phyloP scores from a whole-genome alignment of 352 stramenopile species.

The Pilasporangium apinafurcum region DNA sequence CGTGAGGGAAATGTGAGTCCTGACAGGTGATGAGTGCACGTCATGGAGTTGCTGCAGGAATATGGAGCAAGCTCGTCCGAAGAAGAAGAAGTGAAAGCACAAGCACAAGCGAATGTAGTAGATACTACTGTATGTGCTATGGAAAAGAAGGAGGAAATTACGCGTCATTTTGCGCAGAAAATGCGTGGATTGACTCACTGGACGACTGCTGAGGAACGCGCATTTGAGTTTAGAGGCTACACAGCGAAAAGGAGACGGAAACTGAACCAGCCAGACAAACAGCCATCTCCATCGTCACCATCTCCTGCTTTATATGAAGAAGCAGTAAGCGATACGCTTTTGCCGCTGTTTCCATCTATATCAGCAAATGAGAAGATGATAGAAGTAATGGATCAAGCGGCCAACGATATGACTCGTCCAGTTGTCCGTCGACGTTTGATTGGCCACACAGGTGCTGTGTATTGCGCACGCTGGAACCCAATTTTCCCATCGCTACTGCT shows the following conservation, averaged over 20 bases:
- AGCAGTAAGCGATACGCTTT: no score
- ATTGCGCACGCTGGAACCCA: slow-evolving; percentile 39
- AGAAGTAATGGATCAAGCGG: background rate
- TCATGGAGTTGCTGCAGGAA: slow-evolving; percentile 8
- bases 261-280: background rate
- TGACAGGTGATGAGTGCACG: background rate
- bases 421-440: slow-evolving; percentile 3
- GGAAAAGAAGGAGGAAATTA: background rate
- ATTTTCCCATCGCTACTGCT: slow-evolving; percentile 25
- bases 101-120: background rate
- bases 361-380: background rate
- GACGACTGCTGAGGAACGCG: slow-evolving; percentile 8
- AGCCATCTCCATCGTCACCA: background rate
- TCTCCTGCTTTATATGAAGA: no score
- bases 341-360: background rate
- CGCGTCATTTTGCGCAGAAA: background rate
- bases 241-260: slow-evolving; percentile 13
- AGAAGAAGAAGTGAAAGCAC: background rate
- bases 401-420: background rate
- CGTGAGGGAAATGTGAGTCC: no score
- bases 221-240: slow-evolving; percentile 27
- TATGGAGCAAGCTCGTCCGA: slow-evolving; percentile 4
- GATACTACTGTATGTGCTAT: background rate
- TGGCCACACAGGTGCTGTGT: slow-evolving; percentile 21
- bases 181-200: background rate